Base-by-base conservation (phyloP, 495 filamentous ascomycete species). In the Penicillium ucsense region DNA sequence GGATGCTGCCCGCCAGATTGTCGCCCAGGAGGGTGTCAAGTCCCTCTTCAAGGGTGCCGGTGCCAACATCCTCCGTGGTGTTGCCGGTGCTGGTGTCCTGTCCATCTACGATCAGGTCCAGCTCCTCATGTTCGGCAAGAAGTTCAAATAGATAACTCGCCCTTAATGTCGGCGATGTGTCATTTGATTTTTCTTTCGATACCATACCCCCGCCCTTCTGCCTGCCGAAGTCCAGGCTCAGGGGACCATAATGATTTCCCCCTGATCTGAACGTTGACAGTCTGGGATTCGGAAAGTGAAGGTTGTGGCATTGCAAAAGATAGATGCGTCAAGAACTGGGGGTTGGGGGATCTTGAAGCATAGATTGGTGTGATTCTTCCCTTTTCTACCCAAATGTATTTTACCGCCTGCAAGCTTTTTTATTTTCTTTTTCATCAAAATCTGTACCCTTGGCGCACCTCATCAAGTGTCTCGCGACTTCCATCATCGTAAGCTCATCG, bases 11-110 rank as follows among this genome's bases (percentile, higher is more conserved):
- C 77, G 79, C 73, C 86, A 96, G 83, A 98, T 98, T 71, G 71
- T 96, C 66, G 89, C 89, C 76, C 85, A 86, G 73, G 94, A 97
- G 80, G 92, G 92, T 81, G 79, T 88, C 72, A 82, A 78, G 74
- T 98, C 92, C 60, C 89, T 98, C 73, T 98, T 98, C 88, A 98
- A 98, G 87, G 92, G 92, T 88, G 92, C 92, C 65, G 92, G 94
- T 87, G 92, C 92, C 77, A 98, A 98, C 84, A 98, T 98, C 73
- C 94, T 98, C 78, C 92, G 92, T 95, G 92, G 92, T 95, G 92
- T 98, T 64, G 92, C 92, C 67, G 92, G 92, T 89, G 92, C 92
- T 76, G 92, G 92, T 97, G 92, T 98, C 72, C 82, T 98, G 66
- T 98, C 92, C 66, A 95, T 98, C 87, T 98, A 98, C 75, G 92